Evolutionary conservation across 352 stramenopile genomes (phyloP), one percentile per base, ranked within the genome.

Genomic region (Pythium biforme): DNA sequence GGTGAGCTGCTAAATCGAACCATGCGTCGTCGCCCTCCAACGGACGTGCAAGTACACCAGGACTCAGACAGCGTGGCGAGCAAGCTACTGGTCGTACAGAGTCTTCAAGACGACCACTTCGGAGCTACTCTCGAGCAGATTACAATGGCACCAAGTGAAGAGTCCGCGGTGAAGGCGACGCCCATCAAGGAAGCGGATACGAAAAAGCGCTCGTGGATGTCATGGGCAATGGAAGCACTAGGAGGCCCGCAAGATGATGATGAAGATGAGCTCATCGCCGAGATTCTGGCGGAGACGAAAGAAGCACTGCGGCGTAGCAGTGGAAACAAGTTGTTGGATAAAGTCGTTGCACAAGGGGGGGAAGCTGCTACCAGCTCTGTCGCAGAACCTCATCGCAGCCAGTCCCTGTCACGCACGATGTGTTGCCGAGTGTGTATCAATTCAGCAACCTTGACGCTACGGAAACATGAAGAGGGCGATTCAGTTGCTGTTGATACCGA

Each of bases 201-300:
- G 62, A 72, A 45, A 60, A 70, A 47, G 51, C 22, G 66, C 0
- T 88, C 83, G 0, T 92, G 83, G 83, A 71, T 92, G 27, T 69
- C 76, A 7, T 92, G 81, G 83, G 83, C 79, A 9, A 89, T 92
- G 69, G 88, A 80, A 37, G 71, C 73, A 26, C 55, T 92, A 17
- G 72, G 75, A 27, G 70, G 69, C 15, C 62, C 46, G 54, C 72
- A 88, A 54, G 69, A 77, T n/a, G 80, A 82, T 26, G 66, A 81
- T 56, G 81, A 90, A 49, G 83, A 92, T 46, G 77, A 85, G 19
- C 67, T 92, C 37, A 74, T 89, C 22, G 77, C 77, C 10, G 83
- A 89, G 59, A 72, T 90, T 19, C 79, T 92, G 17, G 77, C 77
- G 4, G 83, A 90, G 69, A 87, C 79, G 23, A 86, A 77, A 64